Evolutionary conservation across 805 yeast species (phyloP).

Genomic region (Candida khao-thaluensis): DNA sequence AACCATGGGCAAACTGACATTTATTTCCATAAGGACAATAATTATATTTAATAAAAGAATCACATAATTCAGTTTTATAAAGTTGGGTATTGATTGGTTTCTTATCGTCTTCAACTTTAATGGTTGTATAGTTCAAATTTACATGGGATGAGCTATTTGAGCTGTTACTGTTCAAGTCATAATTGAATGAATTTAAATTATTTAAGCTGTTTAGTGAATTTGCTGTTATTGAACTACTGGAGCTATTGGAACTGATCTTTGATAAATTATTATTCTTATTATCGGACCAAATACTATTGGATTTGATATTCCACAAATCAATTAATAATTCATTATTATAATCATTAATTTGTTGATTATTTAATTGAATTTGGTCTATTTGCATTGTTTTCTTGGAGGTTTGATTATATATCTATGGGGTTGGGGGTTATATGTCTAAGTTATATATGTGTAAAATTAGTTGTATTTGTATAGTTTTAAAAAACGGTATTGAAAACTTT

Average conservation of each 20-base stretch:
- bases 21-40: slow-evolving; percentile 84
- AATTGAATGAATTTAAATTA: background rate
- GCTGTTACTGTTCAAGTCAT: slow-evolving; percentile 1
- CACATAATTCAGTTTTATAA: slow-evolving; percentile 89
- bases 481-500: too few relatives aligned
- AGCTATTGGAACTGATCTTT: slow-evolving; percentile 8
- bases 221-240: background rate
- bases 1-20: slow-evolving; percentile 95
- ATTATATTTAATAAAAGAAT: slow-evolving; percentile 65
- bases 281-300: slow-evolving; percentile 8
- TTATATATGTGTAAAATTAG: too few relatives aligned
- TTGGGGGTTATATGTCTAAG: too few relatives aligned
- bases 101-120: slow-evolving; percentile 12
- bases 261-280: slow-evolving; percentile 4
- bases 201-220: slow-evolving; percentile 4
- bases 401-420: too few relatives aligned
- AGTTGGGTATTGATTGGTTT: slow-evolving; percentile 56
- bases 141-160: slow-evolving; percentile 3
- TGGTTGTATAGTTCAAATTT: slow-evolving; percentile 3
- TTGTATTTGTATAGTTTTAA: too few relatives aligned
- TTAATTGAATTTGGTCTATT: slow-evolving; percentile 8
- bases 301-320: slow-evolving; percentile 11
- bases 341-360: slow-evolving; percentile 7
- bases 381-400: too few relatives aligned
- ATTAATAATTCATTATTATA: slow-evolving; percentile 9